Evolutionary conservation across 1,139 yeast species (phyloP).

Genomic region (Geotrichum phurueaensis): DNA sequence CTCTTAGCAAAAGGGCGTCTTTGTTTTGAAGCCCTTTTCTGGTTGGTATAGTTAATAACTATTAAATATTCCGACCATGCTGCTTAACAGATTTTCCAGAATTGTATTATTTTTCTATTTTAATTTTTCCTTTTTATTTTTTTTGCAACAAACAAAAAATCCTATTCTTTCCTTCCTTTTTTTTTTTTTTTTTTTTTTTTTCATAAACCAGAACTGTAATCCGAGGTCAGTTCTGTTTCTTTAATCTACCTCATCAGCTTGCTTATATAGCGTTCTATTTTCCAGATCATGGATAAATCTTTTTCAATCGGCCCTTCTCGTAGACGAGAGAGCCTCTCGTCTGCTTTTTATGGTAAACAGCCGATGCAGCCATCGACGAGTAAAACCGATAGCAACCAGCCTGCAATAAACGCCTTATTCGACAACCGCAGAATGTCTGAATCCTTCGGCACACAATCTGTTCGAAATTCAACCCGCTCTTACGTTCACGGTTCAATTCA

Average conservation of each 20-base stretch:
- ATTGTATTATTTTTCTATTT: not conserved
- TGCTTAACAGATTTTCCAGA: not conserved
- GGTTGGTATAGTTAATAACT: not conserved
- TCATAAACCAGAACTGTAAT: not conserved
- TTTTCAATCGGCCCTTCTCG: not conserved
- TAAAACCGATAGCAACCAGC: not conserved
- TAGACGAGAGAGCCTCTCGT: constrained; percentile 12
- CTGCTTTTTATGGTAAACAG: constrained; percentile 9
- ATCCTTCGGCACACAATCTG: constrained; percentile 8
- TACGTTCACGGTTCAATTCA: constrained; percentile 7
- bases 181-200: not conserved
- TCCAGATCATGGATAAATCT: constrained; percentile 9
- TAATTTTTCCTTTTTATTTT: not conserved
- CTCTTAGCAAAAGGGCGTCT: not conserved
- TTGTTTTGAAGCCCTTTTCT: not conserved
- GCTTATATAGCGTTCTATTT: not conserved
- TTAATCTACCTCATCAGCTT: not conserved
- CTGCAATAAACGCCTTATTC: not conserved
- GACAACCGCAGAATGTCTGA: constrained; percentile 10
- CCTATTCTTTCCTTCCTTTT: not conserved
- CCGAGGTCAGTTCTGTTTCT: not conserved
- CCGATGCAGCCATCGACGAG: not conserved
- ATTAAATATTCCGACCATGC: not conserved
- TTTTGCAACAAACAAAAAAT: not conserved
- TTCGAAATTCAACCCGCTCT: constrained; percentile 10